Base-by-base conservation (phyloP, 352 stramenopile genomes). In the Elongisporangium prolatum region DNA sequence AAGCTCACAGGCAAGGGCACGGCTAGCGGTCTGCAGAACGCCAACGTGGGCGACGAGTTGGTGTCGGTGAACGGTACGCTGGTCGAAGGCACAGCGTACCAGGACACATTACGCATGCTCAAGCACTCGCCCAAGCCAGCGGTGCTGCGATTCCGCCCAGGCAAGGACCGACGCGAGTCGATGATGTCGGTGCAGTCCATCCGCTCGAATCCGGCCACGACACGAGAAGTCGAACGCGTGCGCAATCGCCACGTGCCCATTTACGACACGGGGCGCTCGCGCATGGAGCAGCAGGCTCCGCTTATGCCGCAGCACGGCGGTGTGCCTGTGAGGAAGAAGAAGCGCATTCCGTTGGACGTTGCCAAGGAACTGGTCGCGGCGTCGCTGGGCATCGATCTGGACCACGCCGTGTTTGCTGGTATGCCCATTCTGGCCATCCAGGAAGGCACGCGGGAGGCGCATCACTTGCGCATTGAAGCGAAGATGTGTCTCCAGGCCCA, bases 81-180 rank as follows among this genome's bases (percentile, higher is more conserved):
- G 2, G 84, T 95, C 21, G 86, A 95, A 59, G 84, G 83, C 5
- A 71, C 84, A 48, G 77, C 85, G 22, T 95, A 95, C 69, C 83
- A 91, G 60, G 81, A 90, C 52, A 95, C 85, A 25, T 65, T 95
- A 25, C 81, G 85, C 17, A 91, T 93, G 79, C 74, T 95, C 34
- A 95, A 95, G 65, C 85, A 95, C 61, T 92, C 85, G 21, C 80
- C 83, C 4, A 95, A 95, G 63, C 85, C 85, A 0, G 80, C 83
- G 3, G 84, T 95, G 17, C 59, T 95, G 55, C 83, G 85, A 10
- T 95, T 95, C 67, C 85, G 82, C 2, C 80, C 80, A 14, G 74
- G 69, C 20, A 75, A 74, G 52, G 78, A 64, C 58, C 80, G 83
- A 5, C 79, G 77, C 13, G 73, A 80, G 24, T 83, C 83, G 3